Base-by-base conservation (phyloP, 2,329 filamentous ascomycete species). In the Aureobasidium sp. region DNA sequence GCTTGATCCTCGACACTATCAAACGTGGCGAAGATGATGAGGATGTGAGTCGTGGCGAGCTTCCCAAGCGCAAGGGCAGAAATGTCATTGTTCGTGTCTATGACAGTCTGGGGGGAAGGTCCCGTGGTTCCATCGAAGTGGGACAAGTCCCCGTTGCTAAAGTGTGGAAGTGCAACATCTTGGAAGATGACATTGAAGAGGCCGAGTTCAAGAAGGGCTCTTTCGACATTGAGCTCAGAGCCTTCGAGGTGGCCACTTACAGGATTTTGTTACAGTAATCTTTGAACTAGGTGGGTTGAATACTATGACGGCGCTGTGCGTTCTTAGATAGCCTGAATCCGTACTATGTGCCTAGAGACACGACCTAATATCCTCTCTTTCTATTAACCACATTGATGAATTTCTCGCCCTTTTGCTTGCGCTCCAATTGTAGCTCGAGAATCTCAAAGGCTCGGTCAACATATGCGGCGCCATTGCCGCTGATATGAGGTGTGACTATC, bases 31-130 rank as follows among this genome's bases (percentile, higher is more conserved):
- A 79, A 60, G 75, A 78, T 55, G 75, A 78, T 49, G 72, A 71
- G 35, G 76, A 75, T 50, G 73, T 90, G 3, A 71, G 68, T 25
- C 67, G 72, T 24, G 68, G 74, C 12, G 74, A 75, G 47, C 70
- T 91, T 27, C 78, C 80, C 3, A 49, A 41, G 21, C 81, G 86
- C 54, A 79, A 81, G 61, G 90, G 88, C 0, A 80, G 80, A 67
- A 94, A 87, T 66, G 78, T 97, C 41, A 84, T 98, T 56, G 60
- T 96, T 55, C 79, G 93, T 1, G 76, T 96, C 17, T 98, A 94
- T 65, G 93, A 98, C 67, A 85, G 85, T 56, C 72, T 97, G 37
- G 93, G 93, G 40, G 93, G 93, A 0, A 85, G 81, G 63, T 83
- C 82, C 57, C 81, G 83, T 57, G 90, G 86, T 2, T 80, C 75